These are phyloP conservation scores for Botrytis squamosa DNA, from an alignment of 2,329 filamentous ascomycete genomes.

Conservation along the genomic window DNA sequence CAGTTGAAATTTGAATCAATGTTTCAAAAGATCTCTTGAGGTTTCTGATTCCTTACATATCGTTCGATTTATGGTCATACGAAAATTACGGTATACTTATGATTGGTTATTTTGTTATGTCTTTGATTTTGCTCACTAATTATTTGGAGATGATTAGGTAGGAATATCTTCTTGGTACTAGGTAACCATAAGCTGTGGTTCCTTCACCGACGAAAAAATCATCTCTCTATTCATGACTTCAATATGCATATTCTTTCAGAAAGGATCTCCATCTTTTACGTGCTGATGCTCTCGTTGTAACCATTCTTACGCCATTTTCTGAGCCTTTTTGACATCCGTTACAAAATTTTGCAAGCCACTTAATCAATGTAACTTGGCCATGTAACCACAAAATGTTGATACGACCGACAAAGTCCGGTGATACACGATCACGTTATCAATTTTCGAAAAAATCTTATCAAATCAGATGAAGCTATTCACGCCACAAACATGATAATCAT, in stretches of 20 bases:
- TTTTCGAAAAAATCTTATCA: not conserved
- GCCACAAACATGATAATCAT: not conserved
- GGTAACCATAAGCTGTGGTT: not conserved
- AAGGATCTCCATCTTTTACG: not conserved
- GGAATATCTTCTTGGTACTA: not conserved
- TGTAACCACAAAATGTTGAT: not conserved
- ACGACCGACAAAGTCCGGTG: not conserved
- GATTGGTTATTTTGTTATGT: not conserved
- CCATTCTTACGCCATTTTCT: not conserved
- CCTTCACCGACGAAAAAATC: not conserved
- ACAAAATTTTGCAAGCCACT: constrained; percentile 4
- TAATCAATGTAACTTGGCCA: constrained; percentile 7
- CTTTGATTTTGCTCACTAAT: not conserved
- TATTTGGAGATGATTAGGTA: not conserved
- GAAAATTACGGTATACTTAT: not conserved
- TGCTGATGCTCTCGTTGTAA: not conserved
- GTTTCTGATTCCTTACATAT: constrained; percentile 3
- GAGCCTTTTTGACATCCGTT: not conserved
- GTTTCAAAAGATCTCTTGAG: not conserved
- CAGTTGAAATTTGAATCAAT: constrained; percentile 5
- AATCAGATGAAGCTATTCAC: constrained; percentile 4
- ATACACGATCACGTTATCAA: constrained; percentile 10
- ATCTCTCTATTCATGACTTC: not conserved
- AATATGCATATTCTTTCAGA: not conserved
- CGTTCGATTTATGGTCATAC: constrained; percentile 5